phyloP scores from a whole-genome alignment of 2,329 filamentous ascomycete species.

The Pleoardoris graminearum region DNA sequence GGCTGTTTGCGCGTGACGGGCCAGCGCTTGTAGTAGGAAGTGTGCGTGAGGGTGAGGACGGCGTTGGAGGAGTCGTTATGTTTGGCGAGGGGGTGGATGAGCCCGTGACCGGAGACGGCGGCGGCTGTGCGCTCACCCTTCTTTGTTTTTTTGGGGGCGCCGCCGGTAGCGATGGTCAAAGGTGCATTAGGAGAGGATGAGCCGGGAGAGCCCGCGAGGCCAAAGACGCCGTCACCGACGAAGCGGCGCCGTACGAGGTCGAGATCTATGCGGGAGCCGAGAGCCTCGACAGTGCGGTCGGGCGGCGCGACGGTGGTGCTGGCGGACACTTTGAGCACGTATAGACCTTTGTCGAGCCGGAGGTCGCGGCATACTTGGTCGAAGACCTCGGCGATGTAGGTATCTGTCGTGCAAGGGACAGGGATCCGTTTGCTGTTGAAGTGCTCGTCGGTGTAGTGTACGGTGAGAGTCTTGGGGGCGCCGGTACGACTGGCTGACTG shows the following conservation, averaged over 20 bases:
- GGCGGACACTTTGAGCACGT: conserved; percentile 75
- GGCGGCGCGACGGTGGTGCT: conserved; percentile 75
- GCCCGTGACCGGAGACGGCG: conserved; percentile 54
- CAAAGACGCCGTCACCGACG: conserved; percentile 71
- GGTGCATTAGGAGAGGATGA: conserved; percentile 71
- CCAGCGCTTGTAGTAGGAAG: conserved; percentile 68
- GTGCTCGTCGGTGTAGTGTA: conserved; percentile 72
- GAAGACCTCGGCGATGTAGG: conserved; percentile 79
- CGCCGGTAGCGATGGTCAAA: conserved; percentile 59
- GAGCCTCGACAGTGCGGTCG: conserved; percentile 77
- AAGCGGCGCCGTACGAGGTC: conserved; percentile 77
- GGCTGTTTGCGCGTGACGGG: conserved; percentile 80
- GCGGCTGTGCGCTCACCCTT: conserved; percentile 57
- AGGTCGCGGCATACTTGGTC: conserved; percentile 77
- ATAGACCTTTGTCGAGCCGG: conserved; percentile 75
- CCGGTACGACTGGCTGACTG: conserved; percentile 62
- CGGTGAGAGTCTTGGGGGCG: conserved; percentile 69
- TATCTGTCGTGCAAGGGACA: conserved; percentile 77
- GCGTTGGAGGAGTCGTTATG: conserved; percentile 57
- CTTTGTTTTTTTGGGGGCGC: conserved; percentile 53
- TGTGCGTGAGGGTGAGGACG: conserved; percentile 42
- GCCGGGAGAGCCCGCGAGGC: conserved; percentile 69
- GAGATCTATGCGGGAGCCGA: conserved; percentile 73
- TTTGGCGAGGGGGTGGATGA: conserved; percentile 66
- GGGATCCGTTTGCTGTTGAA: conserved; percentile 72